Evolutionary conservation across 768 basidiomycete species (phyloP), one percentile per base, ranked within the genome.

Genomic region (Coprinellus aureogranulatus): DNA sequence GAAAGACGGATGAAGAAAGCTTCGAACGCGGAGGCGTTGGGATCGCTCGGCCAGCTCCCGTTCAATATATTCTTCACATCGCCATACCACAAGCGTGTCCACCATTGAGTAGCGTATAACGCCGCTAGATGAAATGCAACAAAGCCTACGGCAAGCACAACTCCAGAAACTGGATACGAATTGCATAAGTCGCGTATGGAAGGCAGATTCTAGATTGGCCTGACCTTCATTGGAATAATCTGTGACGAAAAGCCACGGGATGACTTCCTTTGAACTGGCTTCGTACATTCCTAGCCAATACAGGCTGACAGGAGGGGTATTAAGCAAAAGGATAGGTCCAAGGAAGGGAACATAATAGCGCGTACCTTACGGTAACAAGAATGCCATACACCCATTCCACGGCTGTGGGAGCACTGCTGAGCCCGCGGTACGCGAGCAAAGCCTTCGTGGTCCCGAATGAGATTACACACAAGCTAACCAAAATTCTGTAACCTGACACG

Each of bases 341-440:
- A 12, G 30, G 22, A 26, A 11, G 20, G 34, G 28, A 18, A 26
- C 31, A 16, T 9, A 20, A 6, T n/a, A n/a, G n/a, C 8, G 4
- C 30, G 31, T 27, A 59, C 58, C 53, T 27, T 18, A 59, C 9
- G 10, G 53, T 39, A 12, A 61, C 31, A 20, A 55, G 22, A 16
- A 59, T 46, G 16, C 57, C 61, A 40, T 42, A 59, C 5, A 59
- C 30, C 57, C 57, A 59, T 25, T 61, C 61, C 3, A 61, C 30
- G 14, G 53, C 49, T 22, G 47, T 55, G 11, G 54, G 54, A 6
- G 27, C 53, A 1, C 53, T 58, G 3, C 30, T 20, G 14, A 22
- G n/a, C 16, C 53, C 57, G 12, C 28, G n/a, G 48, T 59, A 59
- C 16, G 57, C 18, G 14, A 61, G 25, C 10, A 37, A 16, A 5